Evolutionary conservation across 371 early-diverging fungal genomes (phyloP).

Genomic region (Parasitella parasitica): DNA sequence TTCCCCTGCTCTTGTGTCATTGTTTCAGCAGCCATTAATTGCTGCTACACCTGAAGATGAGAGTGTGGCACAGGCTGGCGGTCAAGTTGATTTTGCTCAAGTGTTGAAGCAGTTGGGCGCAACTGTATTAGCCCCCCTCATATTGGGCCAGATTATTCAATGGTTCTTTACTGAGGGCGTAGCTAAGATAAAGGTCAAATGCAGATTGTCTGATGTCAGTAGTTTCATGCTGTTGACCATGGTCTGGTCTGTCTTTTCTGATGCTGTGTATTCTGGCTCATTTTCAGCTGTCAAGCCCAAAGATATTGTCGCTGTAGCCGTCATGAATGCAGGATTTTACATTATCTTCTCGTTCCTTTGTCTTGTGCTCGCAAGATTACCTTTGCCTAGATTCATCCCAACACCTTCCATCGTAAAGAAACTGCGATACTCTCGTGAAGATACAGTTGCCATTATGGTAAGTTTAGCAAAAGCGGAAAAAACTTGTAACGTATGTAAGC

Average conservation of each 20-base stretch:
- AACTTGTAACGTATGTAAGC: too few relatives aligned
- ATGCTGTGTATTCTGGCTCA: conserved; percentile 64
- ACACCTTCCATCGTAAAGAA: conserved; percentile 24
- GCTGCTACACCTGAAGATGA: conserved; percentile 48
- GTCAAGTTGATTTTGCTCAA: conserved; percentile 49
- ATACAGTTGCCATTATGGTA: conserved; percentile 64
- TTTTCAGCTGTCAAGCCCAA: conserved; percentile 52
- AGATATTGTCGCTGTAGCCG: conserved; percentile 58
- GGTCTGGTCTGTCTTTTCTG: conserved; percentile 77
- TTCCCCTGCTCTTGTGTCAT: conserved; percentile 57
- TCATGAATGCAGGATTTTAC: conserved; percentile 54
- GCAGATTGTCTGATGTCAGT: conserved; percentile 61
- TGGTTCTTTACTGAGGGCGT: conserved; percentile 56
- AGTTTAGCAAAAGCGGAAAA: too few relatives aligned
- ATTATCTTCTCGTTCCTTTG: conserved; percentile 44
- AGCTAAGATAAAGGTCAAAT: conserved; percentile 49
- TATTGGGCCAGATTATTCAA: conserved; percentile 68
- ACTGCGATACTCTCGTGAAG: conserved; percentile 49
- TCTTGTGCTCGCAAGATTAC: conserved; percentile 42
- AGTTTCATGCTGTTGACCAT: conserved; percentile 62
- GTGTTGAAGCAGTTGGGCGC: conserved; percentile 61
- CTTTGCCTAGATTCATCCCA: conserved; percentile 34
- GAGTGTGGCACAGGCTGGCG: conserved; percentile 32
- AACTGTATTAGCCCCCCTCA: conserved; percentile 65
- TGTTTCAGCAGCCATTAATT: conserved; percentile 38